A percentile compares a stretch with the other conserved stretches of the same genome.
Conservation (phyloP, 805 yeast species). For the Yamadazyma endophytica region DNA sequence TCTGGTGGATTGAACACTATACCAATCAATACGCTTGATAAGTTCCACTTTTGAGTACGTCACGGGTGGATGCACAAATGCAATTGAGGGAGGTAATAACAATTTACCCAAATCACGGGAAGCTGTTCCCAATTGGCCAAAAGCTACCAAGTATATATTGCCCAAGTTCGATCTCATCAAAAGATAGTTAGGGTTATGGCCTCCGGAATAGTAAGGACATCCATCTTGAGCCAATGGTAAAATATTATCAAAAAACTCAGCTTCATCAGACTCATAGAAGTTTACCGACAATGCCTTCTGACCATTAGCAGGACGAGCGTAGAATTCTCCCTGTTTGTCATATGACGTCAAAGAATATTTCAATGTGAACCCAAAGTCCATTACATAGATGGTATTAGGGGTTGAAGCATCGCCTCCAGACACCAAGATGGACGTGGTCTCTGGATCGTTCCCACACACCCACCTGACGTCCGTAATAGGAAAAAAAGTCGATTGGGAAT, state of each 20-base stretch:
- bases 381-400: conserved; percentile 35
- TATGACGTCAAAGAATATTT: conserved; percentile 78
- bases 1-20: conserved; percentile 57
- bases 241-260: conserved; percentile 23
- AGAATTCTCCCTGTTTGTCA: conserved; percentile 75
- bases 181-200: conserved; percentile 69
- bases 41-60: conserved; percentile 47
- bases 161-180: conserved; percentile 61
- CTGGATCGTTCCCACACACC: conserved; percentile 80
- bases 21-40: conserved; percentile 68
- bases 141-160: conserved; percentile 56
- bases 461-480: conserved; percentile 59
- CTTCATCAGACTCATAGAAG: conserved; percentile 16
- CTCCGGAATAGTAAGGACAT: conserved; percentile 77
- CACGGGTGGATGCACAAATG: conserved; percentile 73
- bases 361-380: conserved; percentile 80
- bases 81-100: conserved; percentile 74
- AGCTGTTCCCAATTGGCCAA: conserved; percentile 33
- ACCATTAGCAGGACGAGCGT: conserved; percentile 53
- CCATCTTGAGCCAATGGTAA: conserved; percentile 28
- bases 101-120: conserved; percentile 20
- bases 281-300: conserved; percentile 24
- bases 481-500: conserved; percentile 21
- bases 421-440: conserved; percentile 67
- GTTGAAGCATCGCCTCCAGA: conserved; percentile 57